Conservation (phyloP, 2,329 filamentous ascomycete genomes). For the Penicillium vulpinum region DNA sequence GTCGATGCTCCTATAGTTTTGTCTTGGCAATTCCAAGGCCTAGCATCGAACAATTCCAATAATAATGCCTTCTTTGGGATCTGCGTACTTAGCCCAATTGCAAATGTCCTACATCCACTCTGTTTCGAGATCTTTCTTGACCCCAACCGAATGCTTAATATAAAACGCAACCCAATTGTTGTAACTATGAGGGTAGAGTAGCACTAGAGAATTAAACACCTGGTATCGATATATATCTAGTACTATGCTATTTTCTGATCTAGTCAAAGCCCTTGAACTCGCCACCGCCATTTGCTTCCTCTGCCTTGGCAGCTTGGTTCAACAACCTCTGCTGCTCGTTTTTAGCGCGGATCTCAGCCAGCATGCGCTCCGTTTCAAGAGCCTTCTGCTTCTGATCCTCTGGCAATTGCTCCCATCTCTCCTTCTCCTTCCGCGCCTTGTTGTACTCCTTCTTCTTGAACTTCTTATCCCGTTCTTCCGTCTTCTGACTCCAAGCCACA, state of each 20-base stretch:
- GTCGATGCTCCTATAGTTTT: too few species aligned
- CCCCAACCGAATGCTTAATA: too few species aligned
- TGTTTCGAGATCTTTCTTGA: too few species aligned
- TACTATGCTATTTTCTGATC: conserved; percentile 1
- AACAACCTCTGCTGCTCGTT: conserved; percentile 44
- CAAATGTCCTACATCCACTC: too few species aligned
- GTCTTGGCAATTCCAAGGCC: too few species aligned
- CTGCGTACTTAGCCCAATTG: too few species aligned
- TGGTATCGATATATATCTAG: conserved; percentile 2
- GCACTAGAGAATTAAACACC: not conserved
- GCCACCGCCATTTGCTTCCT: conserved; percentile 27
- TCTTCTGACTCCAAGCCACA: conserved; percentile 72
- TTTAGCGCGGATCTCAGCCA: conserved; percentile 62
- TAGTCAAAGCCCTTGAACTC: conserved; percentile 62
- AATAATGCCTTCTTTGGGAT: too few species aligned
- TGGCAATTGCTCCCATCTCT: conserved; percentile 65
- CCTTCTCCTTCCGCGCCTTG: conserved; percentile 63
- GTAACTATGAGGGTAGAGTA: not conserved
- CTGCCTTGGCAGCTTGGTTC: conserved; percentile 21
- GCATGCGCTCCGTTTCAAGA: conserved; percentile 63
- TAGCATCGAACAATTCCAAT: too few species aligned
- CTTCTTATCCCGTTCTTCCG: conserved; percentile 64
- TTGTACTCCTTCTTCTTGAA: conserved; percentile 65
- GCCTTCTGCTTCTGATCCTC: conserved; percentile 66
- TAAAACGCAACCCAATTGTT: too few species aligned